These are phyloP conservation scores for Leccinum subspadiceum DNA, from an alignment of 1,284 basidiomycete species.

Conservation along the genomic window DNA sequence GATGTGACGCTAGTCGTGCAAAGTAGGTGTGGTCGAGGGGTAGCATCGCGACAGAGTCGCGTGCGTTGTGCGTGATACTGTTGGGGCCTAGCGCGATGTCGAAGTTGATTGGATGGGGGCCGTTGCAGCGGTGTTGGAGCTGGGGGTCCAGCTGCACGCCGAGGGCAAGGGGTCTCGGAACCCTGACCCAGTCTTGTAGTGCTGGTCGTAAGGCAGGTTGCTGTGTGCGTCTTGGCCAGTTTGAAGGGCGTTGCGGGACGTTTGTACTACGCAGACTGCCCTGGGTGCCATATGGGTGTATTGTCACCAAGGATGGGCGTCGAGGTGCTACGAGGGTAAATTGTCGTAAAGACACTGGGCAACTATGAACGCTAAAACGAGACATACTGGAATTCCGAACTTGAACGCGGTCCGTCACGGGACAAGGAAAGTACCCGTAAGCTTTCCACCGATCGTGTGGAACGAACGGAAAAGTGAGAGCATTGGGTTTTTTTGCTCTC, in stretches of 20 bases:
- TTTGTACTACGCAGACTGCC: neutral
- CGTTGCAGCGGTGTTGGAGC: slow-evolving; percentile 44
- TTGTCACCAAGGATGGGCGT: slow-evolving; percentile 17
- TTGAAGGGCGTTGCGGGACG: neutral
- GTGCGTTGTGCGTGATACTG: neutral
- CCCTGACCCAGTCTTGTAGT: slow-evolving; percentile 42
- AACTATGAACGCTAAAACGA: neutral
- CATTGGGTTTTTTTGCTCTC: neutral
- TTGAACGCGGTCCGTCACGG: slow-evolving; percentile 15
- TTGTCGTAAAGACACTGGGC: neutral
- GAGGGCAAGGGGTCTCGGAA: slow-evolving; percentile 40
- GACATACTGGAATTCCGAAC: slow-evolving; percentile 41
- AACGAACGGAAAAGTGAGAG: neutral
- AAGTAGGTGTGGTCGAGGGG: slow-evolving; percentile 38
- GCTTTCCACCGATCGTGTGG: slow-evolving; percentile 2
- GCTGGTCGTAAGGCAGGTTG: neutral
- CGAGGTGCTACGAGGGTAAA: slow-evolving; percentile 13
- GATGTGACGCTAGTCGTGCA: slow-evolving; percentile 57
- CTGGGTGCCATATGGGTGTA: slow-evolving; percentile 23
- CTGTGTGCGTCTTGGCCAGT: neutral
- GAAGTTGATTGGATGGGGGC: slow-evolving; percentile 47
- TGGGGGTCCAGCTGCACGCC: slow-evolving; percentile 54
- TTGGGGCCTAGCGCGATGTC: slow-evolving; percentile 38
- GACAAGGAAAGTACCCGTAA: neutral
- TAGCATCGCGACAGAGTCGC: slow-evolving; percentile 17